These are phyloP conservation scores for Backusella sp. DNA, from an alignment of 192 early-diverging fungal genomes.

Conservation along the genomic window DNA sequence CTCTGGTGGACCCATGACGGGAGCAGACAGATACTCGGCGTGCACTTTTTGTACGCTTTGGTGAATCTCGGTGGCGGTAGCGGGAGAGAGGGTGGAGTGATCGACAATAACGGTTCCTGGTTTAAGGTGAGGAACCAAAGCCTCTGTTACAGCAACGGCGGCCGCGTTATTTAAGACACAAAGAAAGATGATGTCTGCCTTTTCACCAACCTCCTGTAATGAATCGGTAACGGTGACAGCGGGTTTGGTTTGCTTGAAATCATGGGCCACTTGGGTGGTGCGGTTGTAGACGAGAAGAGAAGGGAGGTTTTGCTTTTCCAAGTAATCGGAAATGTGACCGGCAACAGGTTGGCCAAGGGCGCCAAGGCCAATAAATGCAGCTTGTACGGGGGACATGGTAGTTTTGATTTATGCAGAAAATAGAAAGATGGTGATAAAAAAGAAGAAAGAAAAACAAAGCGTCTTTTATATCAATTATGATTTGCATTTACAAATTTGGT, in stretches of 20 bases:
- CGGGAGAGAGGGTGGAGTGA: slow-evolving; percentile 56
- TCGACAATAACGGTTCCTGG: slow-evolving; percentile 52
- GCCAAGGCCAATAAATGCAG: slow-evolving; percentile 66
- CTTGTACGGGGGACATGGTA: neutral
- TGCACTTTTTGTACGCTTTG: slow-evolving; percentile 21
- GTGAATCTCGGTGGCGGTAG: slow-evolving; percentile 30
- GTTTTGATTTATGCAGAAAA: neutral
- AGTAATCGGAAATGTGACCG: slow-evolving; percentile 14
- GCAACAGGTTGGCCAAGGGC: slow-evolving; percentile 58
- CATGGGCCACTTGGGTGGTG: slow-evolving; percentile 15
- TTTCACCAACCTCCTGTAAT: slow-evolving; percentile 35
- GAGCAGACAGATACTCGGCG: slow-evolving; percentile 17
- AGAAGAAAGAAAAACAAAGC: no score
- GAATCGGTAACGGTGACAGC: slow-evolving; percentile 34
- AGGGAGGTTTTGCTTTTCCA: slow-evolving; percentile 19
- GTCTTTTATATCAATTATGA: neutral
- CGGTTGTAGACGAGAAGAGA: slow-evolving; percentile 65
- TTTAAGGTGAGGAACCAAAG: neutral
- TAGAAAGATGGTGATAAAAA: neutral
- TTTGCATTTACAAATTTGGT: neutral
- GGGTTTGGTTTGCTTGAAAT: neutral
- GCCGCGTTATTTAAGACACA: slow-evolving; percentile 62
- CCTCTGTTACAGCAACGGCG: neutral
- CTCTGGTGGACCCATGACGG: slow-evolving; percentile 33
- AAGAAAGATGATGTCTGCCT: slow-evolving; percentile 55